Conservation (phyloP, 768 basidiomycete genomes). For the Pleurotus eryngii region DNA sequence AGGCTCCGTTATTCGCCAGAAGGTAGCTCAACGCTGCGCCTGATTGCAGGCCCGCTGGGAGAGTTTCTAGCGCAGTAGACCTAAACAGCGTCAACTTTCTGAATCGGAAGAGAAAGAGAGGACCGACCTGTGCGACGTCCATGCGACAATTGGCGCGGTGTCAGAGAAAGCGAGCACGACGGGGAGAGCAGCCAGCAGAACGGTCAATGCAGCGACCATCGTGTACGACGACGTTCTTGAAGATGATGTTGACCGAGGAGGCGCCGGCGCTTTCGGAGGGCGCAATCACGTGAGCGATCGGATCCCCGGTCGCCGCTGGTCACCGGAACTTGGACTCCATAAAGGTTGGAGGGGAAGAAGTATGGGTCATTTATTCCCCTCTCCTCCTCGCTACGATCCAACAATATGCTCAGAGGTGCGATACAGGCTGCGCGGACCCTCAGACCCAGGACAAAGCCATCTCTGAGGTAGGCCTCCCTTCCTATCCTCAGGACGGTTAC, state of each 20-base stretch:
- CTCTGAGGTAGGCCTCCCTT: background rate
- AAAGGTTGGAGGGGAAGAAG: too few species aligned
- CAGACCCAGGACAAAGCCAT: background rate
- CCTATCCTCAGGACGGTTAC: background rate
- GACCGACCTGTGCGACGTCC: conserved; percentile 65
- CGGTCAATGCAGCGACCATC: conserved; percentile 38
- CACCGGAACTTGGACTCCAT: too few species aligned
- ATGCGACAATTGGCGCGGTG: conserved; percentile 63
- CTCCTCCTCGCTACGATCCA: too few species aligned
- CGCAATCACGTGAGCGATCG: too few species aligned
- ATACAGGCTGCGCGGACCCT: background rate
- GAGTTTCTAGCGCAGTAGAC: conserved; percentile 41
- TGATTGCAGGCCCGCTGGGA: conserved; percentile 33
- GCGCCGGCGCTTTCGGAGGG: too few species aligned
- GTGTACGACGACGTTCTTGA: conserved; percentile 1
- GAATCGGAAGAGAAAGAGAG: background rate
- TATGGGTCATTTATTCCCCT: too few species aligned
- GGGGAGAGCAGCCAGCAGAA: conserved; percentile 42
- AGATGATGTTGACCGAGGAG: too few species aligned
- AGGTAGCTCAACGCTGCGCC: conserved; percentile 42
- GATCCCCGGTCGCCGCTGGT: too few species aligned
- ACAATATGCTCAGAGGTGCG: background rate
- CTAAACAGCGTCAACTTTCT: conserved; percentile 27
- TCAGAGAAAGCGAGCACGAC: conserved; percentile 55
- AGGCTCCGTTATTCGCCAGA: conserved; percentile 43